Evolutionary conservation across 148 eudicot genomes (phyloP).

Genomic region (Polygonum maritimum): DNA sequence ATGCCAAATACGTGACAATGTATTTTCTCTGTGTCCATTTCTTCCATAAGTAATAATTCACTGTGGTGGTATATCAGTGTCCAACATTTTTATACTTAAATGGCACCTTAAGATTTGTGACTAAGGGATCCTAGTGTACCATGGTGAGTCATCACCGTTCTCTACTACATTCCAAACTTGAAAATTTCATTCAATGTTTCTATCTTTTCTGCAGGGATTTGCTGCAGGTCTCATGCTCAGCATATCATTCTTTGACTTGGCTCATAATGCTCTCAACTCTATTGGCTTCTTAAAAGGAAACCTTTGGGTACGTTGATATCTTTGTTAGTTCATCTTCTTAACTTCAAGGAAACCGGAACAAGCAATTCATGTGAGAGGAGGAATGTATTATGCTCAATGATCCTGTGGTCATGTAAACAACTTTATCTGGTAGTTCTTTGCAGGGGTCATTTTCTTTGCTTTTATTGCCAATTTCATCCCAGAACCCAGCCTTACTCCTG

Average conservation of each 20-base stretch:
- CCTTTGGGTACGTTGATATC: slow-evolving; percentile 48
- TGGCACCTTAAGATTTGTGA: background rate
- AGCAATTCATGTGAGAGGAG: background rate
- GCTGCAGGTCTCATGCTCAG: slow-evolving; percentile 99
- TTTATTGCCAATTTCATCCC: slow-evolving; percentile 82
- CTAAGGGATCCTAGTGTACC: background rate
- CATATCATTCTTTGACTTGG: slow-evolving; percentile 97
- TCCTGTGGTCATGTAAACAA: slow-evolving; percentile 6
- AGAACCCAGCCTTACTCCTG: slow-evolving; percentile 75
- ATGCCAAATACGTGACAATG: background rate
- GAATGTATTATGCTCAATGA: background rate
- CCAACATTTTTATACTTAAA: background rate
- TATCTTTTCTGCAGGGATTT: slow-evolving; percentile 56
- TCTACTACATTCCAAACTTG: background rate
- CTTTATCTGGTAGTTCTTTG: slow-evolving; percentile 60
- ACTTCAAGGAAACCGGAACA: background rate
- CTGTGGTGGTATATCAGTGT: background rate
- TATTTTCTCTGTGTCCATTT: background rate
- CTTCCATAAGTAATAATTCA: background rate
- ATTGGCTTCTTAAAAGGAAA: slow-evolving; percentile 93
- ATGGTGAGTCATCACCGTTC: background rate
- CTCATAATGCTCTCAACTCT: slow-evolving; percentile 90
- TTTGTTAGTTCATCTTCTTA: background rate
- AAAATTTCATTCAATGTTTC: background rate
- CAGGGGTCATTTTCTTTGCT: slow-evolving; percentile 97